Evolutionary conservation across 2,329 filamentous ascomycete species (phyloP), one percentile per base, ranked within the genome.

Genomic region (Alternaria alternata): DNA sequence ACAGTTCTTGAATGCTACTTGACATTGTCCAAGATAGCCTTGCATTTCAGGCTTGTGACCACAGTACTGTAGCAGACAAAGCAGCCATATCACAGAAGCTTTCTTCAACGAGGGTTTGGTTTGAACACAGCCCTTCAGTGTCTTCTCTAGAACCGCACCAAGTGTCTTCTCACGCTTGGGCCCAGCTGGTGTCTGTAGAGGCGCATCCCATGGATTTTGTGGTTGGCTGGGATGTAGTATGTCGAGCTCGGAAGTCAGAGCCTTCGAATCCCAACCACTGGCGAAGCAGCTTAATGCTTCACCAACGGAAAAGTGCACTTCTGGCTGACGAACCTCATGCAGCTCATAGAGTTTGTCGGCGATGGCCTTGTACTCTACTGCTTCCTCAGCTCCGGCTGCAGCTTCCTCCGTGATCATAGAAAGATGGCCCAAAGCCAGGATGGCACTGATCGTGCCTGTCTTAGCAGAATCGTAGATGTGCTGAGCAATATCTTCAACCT

Each of bases 21-120:
- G 95, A 59, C 90, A 93, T 68, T 93, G 87, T 51, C 92, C 86
- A 39, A 99, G 82, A 12, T 88, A 87, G 5, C 83, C 81, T 72
- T 96, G 92, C 5, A 98, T 86, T 64, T 92, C 87, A 4, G 82
- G 75, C n/a, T 93, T 81, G 65, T 94, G 89, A 0, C 93, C 93
- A 74, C 93, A 96, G 77, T 95, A 93, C 73, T 97, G 93, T 8
- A 98, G 89, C 3, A 98, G 81, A 72, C 91, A 96, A 60, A 98
- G 89, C 0, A 98, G 85, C 95, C 95, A 98, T 68, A 99, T 96
- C 0, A 93, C 93, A 0, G 94, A 94, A 3, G 94, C 93, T 75
- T 97, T 97, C 68, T 93, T 89, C 5, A 97, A 82, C 0, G 93
- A 91, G 1, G 95, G 95, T 72, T 97, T 97, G 0, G 92, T 93